phyloP scores from a whole-genome alignment of 768 basidiomycete species.

The Naganishia kalamii region DNA sequence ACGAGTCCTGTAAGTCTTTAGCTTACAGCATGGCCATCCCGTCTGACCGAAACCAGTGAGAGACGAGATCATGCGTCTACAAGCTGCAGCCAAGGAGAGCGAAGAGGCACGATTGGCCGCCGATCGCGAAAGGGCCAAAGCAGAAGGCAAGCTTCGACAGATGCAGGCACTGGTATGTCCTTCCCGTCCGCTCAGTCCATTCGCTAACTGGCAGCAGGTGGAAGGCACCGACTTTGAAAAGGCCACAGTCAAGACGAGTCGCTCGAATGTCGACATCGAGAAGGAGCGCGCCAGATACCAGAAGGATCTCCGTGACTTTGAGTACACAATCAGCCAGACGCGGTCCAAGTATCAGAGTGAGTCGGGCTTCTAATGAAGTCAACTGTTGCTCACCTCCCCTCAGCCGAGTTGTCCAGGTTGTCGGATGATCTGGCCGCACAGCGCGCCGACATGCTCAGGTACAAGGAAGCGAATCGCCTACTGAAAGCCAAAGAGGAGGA shows the following conservation, averaged over 20 bases:
- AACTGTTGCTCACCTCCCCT: conserved; percentile 5
- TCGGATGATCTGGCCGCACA: conserved; percentile 59
- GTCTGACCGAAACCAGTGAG: neutral
- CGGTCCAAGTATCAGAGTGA: conserved; percentile 79
- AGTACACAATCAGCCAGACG: conserved; percentile 71
- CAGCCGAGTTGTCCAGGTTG: conserved; percentile 70
- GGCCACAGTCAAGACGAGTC: conserved; percentile 37
- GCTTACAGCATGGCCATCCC: too few relatives aligned
- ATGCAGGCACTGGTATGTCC: conserved; percentile 13
- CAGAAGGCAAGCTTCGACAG: conserved; percentile 11
- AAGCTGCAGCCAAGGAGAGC: neutral
- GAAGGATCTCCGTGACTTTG: conserved; percentile 71
- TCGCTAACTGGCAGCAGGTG: neutral
- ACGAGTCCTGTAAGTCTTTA: too few relatives aligned
- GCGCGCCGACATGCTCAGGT: conserved; percentile 17
- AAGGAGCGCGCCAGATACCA: conserved; percentile 71
- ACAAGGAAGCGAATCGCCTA: conserved; percentile 18
- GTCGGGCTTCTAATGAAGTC: conserved; percentile 6
- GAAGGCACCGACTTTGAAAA: conserved; percentile 13
- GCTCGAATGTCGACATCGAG: conserved; percentile 68
- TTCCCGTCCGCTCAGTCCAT: neutral
- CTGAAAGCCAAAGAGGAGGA: conserved; percentile 27
- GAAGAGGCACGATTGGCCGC: conserved; percentile 6
- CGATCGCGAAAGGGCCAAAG: neutral
- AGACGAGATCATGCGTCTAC: neutral